A percentile compares a stretch with the other conserved stretches of the same genome.
These are phyloP conservation scores for Corylus avellana DNA, from an alignment of 306 rosid genomes.

Conservation along the genomic window DNA sequence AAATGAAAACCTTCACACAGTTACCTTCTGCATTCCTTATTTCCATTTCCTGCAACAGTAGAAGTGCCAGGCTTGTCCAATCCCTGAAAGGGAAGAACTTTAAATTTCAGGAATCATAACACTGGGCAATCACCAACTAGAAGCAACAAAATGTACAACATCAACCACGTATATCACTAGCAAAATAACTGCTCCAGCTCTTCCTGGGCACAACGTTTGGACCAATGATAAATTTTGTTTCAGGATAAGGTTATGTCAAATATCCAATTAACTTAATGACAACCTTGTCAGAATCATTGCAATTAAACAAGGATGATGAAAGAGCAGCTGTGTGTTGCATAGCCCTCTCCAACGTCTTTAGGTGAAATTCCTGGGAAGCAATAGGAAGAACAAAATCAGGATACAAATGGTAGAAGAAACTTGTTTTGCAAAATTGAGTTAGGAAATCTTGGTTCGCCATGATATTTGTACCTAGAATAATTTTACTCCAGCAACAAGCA, in stretches of 20 bases:
- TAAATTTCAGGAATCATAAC: constrained; percentile 23
- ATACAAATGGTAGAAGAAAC: not conserved
- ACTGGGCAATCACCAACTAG: constrained; percentile 18
- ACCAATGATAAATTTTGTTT: constrained; percentile 1
- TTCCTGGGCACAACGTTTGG: not conserved
- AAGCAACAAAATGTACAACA: constrained; percentile 4
- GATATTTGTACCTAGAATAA: constrained; percentile 8
- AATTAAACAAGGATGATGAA: constrained; percentile 56
- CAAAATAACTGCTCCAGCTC: not conserved
- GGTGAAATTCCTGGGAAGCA: constrained; percentile 74
- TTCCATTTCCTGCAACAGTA: constrained; percentile 44
- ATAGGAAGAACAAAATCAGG: constrained; percentile 21
- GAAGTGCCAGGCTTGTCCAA: constrained; percentile 43
- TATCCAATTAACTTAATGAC: constrained; percentile 12
- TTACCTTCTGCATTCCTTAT: constrained; percentile 64
- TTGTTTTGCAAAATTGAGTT: constrained; percentile 14
- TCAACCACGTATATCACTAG: not conserved
- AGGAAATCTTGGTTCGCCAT: not conserved
- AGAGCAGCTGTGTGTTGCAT: constrained; percentile 60
- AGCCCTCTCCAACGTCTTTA: constrained; percentile 88
- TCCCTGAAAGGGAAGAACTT: constrained; percentile 48
- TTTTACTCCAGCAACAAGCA: not conserved
- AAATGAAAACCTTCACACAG: not conserved
- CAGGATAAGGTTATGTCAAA: constrained; percentile 17
- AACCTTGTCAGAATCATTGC: constrained; percentile 55